These are phyloP conservation scores for Pythium oligandrum DNA, from an alignment of 352 stramenopile species.

Conservation along the genomic window DNA sequence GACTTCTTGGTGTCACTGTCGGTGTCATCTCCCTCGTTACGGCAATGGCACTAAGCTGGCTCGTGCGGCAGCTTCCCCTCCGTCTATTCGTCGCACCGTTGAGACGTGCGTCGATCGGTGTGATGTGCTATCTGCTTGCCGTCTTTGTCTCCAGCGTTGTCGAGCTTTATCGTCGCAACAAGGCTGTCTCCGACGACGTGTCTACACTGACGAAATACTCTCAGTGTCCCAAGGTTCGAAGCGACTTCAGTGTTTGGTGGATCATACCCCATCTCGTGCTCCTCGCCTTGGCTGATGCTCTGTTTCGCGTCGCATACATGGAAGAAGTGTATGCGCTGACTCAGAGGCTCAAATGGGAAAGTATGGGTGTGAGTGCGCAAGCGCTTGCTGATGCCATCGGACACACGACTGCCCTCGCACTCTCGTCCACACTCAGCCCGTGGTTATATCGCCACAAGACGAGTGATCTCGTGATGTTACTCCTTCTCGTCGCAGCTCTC, in stretches of 20 bases:
- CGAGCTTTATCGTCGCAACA: slow-evolving; percentile 67
- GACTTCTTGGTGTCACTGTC: slow-evolving; percentile 27
- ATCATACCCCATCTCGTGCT: slow-evolving; percentile 49
- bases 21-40: slow-evolving; percentile 3
- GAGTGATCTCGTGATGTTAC: slow-evolving; percentile 57
- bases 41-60: neutral
- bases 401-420: slow-evolving; percentile 39
- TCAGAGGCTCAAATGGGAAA: slow-evolving; percentile 29
- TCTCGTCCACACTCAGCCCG: slow-evolving; percentile 42
- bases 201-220: slow-evolving; percentile 7
- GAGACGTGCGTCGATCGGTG: slow-evolving; percentile 40
- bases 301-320: slow-evolving; percentile 59
- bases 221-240: slow-evolving; percentile 24
- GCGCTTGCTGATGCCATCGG: slow-evolving; percentile 52
- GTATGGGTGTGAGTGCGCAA: slow-evolving; percentile 38
- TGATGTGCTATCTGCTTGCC: slow-evolving; percentile 50
- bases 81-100: slow-evolving; percentile 9
- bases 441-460: slow-evolving; percentile 54
- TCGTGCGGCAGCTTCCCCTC: too few species aligned
- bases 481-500: slow-evolving; percentile 57
- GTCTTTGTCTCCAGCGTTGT: slow-evolving; percentile 73
- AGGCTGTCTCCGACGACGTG: slow-evolving; percentile 10
- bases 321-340: slow-evolving; percentile 47
- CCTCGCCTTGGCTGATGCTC: slow-evolving; percentile 43
- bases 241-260: slow-evolving; percentile 52